phyloP scores from a whole-genome alignment of 352 stramenopile species.

The Globisporangium barbulae region DNA sequence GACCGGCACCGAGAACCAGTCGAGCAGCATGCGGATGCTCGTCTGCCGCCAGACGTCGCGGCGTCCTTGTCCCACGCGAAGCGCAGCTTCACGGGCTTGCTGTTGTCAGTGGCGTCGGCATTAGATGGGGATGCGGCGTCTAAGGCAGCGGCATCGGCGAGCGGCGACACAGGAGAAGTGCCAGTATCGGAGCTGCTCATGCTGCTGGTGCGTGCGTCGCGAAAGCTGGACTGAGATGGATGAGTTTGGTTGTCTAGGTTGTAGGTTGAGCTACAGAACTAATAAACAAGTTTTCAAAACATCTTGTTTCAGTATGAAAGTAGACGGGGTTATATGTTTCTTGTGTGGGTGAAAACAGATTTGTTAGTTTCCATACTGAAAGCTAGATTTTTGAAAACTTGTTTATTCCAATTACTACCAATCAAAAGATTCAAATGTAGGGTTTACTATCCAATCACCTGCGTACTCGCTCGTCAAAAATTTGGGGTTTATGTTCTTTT shows the following conservation, averaged over 20 bases:
- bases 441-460: too few species aligned
- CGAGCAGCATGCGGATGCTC: slow-evolving; percentile 61
- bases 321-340: too few species aligned
- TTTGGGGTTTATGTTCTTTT: too few species aligned
- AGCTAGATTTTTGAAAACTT: too few species aligned
- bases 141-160: not conserved
- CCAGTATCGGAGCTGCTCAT: not conserved
- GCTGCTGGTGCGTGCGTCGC: not conserved
- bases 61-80: slow-evolving; percentile 77
- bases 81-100: slow-evolving; percentile 32
- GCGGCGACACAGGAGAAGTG: not conserved
- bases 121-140: not conserved
- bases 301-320: too few species aligned
- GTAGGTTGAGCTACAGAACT: not conserved
- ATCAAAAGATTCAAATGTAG: too few species aligned
- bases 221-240: too few species aligned
- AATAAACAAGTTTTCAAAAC: too few species aligned
- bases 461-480: too few species aligned
- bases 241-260: not conserved
- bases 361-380: too few species aligned
- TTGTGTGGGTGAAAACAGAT: too few species aligned
- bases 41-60: slow-evolving; percentile 52
- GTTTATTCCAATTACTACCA: too few species aligned
- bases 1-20: slow-evolving; percentile 52
- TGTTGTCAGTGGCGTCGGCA: not conserved